Conservation (phyloP, 1,284 basidiomycete genomes). For the Apiotrichum akiyoshidainum region DNA sequence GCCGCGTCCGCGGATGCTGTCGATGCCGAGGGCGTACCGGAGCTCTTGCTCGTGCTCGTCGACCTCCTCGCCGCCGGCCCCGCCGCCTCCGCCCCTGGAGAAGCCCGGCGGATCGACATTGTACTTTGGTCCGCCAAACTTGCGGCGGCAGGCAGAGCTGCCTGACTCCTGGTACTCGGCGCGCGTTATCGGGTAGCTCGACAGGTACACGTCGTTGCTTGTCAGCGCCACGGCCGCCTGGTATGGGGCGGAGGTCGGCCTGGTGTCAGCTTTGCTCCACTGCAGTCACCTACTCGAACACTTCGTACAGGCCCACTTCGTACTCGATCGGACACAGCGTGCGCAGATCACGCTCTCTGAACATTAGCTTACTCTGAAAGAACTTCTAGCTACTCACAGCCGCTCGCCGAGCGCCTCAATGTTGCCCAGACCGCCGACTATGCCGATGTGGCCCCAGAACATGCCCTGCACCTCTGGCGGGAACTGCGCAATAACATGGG, state of each 20-base stretch:
- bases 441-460: constrained; percentile 89
- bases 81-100: constrained; percentile 8
- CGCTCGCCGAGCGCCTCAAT: constrained; percentile 70
- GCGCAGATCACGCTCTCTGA: constrained; percentile 61
- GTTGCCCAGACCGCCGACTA: constrained; percentile 77
- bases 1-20: constrained; percentile 30
- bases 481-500: constrained; percentile 67
- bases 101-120: constrained; percentile 42
- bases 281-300: constrained; percentile 62
- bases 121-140: constrained; percentile 43
- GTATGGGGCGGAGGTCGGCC: constrained; percentile 72
- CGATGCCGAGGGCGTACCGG: constrained; percentile 41
- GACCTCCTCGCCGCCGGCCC: constrained; percentile 20
- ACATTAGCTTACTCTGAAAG: background rate
- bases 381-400: constrained; percentile 55
- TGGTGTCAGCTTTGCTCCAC: constrained; percentile 36
- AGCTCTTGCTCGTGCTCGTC: constrained; percentile 46
- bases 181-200: constrained; percentile 62
- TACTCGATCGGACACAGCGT: constrained; percentile 73
- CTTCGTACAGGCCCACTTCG: constrained; percentile 67
- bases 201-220: constrained; percentile 56
- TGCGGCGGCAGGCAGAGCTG: constrained; percentile 61
- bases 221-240: constrained; percentile 64
- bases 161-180: constrained; percentile 80
- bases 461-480: constrained; percentile 77